A percentile compares a stretch with the other conserved stretches of the same genome.
Evolutionary conservation across 352 stramenopile genomes (phyloP).

Genomic region (Pythium aristosporum): DNA sequence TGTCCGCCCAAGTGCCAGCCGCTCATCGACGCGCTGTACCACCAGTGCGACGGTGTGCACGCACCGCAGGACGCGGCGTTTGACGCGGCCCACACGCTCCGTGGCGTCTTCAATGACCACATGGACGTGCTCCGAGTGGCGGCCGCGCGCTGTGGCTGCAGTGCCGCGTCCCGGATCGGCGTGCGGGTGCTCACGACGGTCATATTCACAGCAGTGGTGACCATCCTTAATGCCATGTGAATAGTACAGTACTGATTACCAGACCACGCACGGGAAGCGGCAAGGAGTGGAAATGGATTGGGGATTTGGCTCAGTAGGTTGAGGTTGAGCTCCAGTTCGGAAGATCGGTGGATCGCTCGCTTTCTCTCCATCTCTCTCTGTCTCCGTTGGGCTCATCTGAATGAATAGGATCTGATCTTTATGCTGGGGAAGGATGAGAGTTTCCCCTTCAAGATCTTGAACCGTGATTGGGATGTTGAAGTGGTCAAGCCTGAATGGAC

Average conservation of each 20-base stretch:
- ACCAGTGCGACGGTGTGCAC: constrained; percentile 62
- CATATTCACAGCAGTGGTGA: neutral
- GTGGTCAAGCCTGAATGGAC: too few relatives aligned
- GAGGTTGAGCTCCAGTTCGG: too few relatives aligned
- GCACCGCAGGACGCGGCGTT: constrained; percentile 61
- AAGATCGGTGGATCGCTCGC: too few relatives aligned
- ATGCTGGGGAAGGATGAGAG: too few relatives aligned
- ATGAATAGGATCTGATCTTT: too few relatives aligned
- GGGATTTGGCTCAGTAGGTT: too few relatives aligned
- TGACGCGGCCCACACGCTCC: constrained; percentile 50
- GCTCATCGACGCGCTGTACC: constrained; percentile 69
- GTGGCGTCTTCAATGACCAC: constrained; percentile 68
- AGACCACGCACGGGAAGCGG: too few relatives aligned
- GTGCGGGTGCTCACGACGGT: neutral
- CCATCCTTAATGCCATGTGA: neutral
- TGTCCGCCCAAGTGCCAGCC: constrained; percentile 71
- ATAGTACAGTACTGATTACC: neutral
- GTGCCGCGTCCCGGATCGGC: neutral
- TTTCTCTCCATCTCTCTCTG: too few relatives aligned
- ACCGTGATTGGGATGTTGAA: too few relatives aligned
- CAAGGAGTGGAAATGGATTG: too few relatives aligned
- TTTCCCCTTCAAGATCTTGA: neutral
- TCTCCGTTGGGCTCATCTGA: too few relatives aligned
- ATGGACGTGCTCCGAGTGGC: constrained; percentile 49
- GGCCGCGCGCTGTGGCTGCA: constrained; percentile 63